phyloP scores from a whole-genome alignment of 331 rosid species.

The Malus hybrid region DNA sequence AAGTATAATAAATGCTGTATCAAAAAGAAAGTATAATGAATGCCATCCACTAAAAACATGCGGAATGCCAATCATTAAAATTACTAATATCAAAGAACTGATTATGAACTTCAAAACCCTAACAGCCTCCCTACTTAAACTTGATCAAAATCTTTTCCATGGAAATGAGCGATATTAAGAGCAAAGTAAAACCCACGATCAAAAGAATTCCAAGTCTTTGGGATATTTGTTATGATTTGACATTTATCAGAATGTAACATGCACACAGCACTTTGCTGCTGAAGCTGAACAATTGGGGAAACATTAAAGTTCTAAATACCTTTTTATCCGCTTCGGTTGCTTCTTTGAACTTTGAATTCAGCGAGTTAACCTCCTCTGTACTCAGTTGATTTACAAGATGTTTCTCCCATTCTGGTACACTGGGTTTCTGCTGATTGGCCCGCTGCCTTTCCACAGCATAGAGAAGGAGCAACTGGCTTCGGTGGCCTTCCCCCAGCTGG shows the following conservation, averaged over 20 bases:
- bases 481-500: slow-evolving; percentile 33
- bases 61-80: slow-evolving; percentile 8
- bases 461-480: neutral
- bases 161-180: neutral
- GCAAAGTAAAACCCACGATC: slow-evolving; percentile 1
- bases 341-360: slow-evolving; percentile 67
- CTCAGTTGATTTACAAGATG: slow-evolving; percentile 70
- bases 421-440: slow-evolving; percentile 16
- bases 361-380: slow-evolving; percentile 77
- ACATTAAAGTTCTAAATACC: slow-evolving; percentile 28
- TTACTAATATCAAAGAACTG: too few relatives aligned
- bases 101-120: too few relatives aligned
- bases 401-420: too few relatives aligned
- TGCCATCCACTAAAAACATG: neutral
- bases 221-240: neutral
- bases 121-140: too few relatives aligned
- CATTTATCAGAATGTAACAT: neutral
- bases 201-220: neutral
- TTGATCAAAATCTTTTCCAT: too few relatives aligned
- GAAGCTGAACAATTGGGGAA: neutral
- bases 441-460: slow-evolving; percentile 1
- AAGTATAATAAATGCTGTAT: too few relatives aligned
- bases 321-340: slow-evolving; percentile 86
- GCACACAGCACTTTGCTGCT: neutral
- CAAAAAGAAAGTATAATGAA: neutral